Percentiles rank a stretch among this genome's conserved stretches.
phyloP scores from a whole-genome alignment of 2,329 filamentous ascomycete species.

The Cyphellophora attinorum region DNA sequence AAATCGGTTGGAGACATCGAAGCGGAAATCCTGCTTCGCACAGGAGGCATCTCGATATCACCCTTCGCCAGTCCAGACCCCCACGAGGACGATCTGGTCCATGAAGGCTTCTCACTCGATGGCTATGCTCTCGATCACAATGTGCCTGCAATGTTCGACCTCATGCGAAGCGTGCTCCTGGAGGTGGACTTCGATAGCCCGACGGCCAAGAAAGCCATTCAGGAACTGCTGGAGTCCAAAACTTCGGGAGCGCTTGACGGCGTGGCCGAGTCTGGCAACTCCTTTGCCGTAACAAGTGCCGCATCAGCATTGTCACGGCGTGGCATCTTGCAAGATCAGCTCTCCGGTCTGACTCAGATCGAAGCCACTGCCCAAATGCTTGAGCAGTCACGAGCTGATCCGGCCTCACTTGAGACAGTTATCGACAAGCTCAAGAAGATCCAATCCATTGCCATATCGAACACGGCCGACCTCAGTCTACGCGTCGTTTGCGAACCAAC shows the following conservation, averaged over 20 bases:
- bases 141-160: conserved; percentile 79
- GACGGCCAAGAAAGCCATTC: conserved; percentile 70
- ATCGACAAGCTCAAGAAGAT: conserved; percentile 78
- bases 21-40: conserved; percentile 91
- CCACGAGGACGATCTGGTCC: conserved; percentile 56
- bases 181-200: conserved; percentile 86
- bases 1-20: conserved; percentile 92
- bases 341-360: conserved; percentile 83
- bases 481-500: conserved; percentile 79
- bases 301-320: conserved; percentile 67
- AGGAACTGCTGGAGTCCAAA: conserved; percentile 75
- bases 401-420: conserved; percentile 62
- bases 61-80: conserved; percentile 78
- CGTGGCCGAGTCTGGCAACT: conserved; percentile 82
- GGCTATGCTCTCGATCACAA: conserved; percentile 87
- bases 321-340: conserved; percentile 68
- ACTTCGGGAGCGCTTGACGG: conserved; percentile 85
- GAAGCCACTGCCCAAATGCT: conserved; percentile 67
- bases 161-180: conserved; percentile 67
- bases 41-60: conserved; percentile 76
- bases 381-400: conserved; percentile 57
- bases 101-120: conserved; percentile 73
- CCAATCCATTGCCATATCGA: conserved; percentile 65
- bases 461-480: conserved; percentile 58
- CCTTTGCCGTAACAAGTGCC: conserved; percentile 74